Evolutionary conservation across 164 flowering plant species (phyloP).

Genomic region (Kalanchoe fedtschenkoi): DNA sequence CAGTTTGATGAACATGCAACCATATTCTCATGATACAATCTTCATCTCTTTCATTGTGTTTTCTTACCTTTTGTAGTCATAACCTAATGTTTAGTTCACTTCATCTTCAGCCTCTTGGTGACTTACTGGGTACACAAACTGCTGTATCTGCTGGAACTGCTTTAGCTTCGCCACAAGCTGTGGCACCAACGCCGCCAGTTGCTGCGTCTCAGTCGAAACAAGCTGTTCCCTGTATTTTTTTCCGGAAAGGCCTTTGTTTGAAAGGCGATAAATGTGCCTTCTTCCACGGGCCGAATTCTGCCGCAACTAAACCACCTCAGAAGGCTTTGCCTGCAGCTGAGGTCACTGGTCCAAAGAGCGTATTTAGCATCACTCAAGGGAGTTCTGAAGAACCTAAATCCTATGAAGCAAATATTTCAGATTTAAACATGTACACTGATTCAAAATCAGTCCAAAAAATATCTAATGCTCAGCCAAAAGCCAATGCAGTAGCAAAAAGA

Average conservation of each 20-base stretch:
- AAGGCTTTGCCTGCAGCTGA: conserved; percentile 14
- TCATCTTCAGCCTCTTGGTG: conserved; percentile 50
- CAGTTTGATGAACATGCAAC: not conserved
- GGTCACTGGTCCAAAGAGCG: conserved; percentile 1
- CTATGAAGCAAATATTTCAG: not conserved
- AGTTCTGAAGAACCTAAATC: conserved; percentile 2
- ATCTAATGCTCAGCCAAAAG: not conserved
- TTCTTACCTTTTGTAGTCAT: not conserved
- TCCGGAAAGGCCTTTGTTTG: conserved; percentile 29
- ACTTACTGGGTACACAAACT: conserved; percentile 5
- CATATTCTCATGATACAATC: not conserved
- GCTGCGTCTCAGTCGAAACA: conserved; percentile 20
- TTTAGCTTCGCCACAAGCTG: not conserved
- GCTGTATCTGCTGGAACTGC: conserved; percentile 28
- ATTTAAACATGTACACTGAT: not conserved
- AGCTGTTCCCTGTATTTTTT: conserved; percentile 52
- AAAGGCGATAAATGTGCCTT: conserved; percentile 55
- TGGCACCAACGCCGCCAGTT: conserved; percentile 16
- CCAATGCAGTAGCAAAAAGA: not conserved
- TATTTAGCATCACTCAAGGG: conserved; percentile 20
- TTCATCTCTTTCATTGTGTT: not conserved
- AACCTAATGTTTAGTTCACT: not conserved
- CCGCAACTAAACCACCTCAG: conserved; percentile 13
- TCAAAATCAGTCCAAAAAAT: not conserved
- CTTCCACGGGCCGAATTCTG: conserved; percentile 28